Percentiles rank a stretch among this genome's conserved stretches.
Evolutionary conservation across 768 basidiomycete species (phyloP).

Genomic region (Fomitopsis serialis): DNA sequence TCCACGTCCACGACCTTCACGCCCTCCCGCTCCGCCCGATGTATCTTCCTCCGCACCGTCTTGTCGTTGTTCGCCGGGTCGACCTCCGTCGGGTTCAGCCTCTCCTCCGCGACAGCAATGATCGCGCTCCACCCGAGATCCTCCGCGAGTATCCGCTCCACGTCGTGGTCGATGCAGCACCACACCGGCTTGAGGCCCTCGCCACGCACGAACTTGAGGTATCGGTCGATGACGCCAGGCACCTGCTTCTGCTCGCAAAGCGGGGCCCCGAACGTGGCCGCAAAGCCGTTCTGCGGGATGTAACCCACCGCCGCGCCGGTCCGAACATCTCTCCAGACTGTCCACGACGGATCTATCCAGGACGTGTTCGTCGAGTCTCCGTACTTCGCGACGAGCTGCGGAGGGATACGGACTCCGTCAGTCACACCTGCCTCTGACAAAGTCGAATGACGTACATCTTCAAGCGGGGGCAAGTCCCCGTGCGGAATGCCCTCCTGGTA

Average conservation of each 20-base stretch:
- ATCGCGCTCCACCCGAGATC: conserved; percentile 55
- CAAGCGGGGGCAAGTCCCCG: conserved; percentile 25
- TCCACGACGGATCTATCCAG: conserved; percentile 56
- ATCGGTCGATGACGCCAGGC: conserved; percentile 40
- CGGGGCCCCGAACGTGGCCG: conserved; percentile 63
- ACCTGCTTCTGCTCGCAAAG: conserved; percentile 35
- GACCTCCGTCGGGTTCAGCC: conserved; percentile 39
- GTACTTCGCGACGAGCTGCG: conserved; percentile 51
- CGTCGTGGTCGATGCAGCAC: conserved; percentile 49
- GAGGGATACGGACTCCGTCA: background rate
- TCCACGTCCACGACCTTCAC: conserved; percentile 44
- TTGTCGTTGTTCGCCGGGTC: conserved; percentile 47
- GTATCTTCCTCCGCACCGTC: conserved; percentile 57
- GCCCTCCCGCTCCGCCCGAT: conserved; percentile 48
- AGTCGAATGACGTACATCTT: conserved; percentile 19
- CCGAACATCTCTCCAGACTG: conserved; percentile 43
- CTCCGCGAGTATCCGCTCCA: conserved; percentile 45
- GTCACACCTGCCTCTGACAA: background rate
- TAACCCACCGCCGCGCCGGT: conserved; percentile 62
- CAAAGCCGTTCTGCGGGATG: conserved; percentile 44
- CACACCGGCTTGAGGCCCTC: conserved; percentile 51
- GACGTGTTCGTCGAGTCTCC: conserved; percentile 66
- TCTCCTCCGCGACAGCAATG: conserved; percentile 59
- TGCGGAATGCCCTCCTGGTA: conserved; percentile 17
- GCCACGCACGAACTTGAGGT: conserved; percentile 34